Percentiles rank a stretch among this genome's conserved stretches.
phyloP scores from a whole-genome alignment of 805 yeast genomes.

The Candida nemodendra region DNA sequence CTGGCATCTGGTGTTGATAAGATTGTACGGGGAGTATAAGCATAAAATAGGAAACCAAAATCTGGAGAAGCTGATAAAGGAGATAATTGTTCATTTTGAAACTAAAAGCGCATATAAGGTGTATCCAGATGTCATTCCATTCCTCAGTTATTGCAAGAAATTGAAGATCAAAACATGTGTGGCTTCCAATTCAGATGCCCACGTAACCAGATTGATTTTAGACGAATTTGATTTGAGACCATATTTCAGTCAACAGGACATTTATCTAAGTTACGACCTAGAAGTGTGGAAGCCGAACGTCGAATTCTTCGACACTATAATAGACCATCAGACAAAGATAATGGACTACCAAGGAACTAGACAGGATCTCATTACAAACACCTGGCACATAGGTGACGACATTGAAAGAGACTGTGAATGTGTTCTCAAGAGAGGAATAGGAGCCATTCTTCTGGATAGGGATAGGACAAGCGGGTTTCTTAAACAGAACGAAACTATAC shows the following conservation, averaged over 20 bases:
- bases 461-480: constrained; percentile 15
- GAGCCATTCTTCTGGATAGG: constrained; percentile 42
- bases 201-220: constrained; percentile 45
- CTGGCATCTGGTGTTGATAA: constrained; percentile 53
- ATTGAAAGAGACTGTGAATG: constrained; percentile 53
- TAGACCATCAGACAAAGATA: constrained; percentile 20
- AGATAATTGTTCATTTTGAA: constrained; percentile 48
- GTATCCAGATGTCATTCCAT: constrained; percentile 53
- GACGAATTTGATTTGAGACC: constrained; percentile 42
- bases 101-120: constrained; percentile 51
- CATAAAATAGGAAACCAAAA: constrained; percentile 14
- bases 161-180: constrained; percentile 40
- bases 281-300: constrained; percentile 53
- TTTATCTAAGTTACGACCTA: constrained; percentile 57
- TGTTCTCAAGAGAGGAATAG: constrained; percentile 57
- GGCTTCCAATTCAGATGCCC: constrained; percentile 62
- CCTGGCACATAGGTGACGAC: constrained; percentile 74
- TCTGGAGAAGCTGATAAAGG: constrained; percentile 40
- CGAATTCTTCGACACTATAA: constrained; percentile 43
- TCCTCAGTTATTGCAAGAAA: constrained; percentile 33
- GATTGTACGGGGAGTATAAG: constrained; percentile 19
- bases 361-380: constrained; percentile 21
- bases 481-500: constrained; percentile 6
- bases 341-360: neutral
- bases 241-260: constrained; percentile 37